phyloP scores from a whole-genome alignment of 1,139 yeast species.

The Saccharomyces pastorianus region DNA sequence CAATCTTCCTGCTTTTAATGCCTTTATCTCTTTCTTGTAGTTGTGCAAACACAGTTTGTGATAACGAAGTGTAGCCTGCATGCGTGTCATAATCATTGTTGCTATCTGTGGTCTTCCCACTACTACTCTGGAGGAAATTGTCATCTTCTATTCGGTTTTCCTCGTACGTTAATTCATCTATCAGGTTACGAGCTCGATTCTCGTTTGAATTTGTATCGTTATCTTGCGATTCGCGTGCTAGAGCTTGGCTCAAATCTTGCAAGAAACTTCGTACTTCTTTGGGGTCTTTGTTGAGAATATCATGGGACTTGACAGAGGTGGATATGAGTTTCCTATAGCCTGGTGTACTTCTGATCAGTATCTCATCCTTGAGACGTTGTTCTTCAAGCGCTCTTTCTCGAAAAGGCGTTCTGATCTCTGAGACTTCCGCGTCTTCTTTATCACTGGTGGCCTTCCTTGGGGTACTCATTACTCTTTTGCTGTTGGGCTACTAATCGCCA shows the following conservation, averaged over 20 bases:
- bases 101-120: not conserved
- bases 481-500: no score
- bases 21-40: constrained; percentile 5
- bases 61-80: constrained; percentile 4
- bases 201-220: constrained; percentile 5
- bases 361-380: constrained; percentile 15
- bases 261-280: constrained; percentile 15
- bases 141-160: not conserved
- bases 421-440: constrained; percentile 4
- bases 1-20: constrained; percentile 11
- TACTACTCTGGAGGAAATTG: not conserved
- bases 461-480: constrained; percentile 7
- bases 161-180: constrained; percentile 3
- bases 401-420: constrained; percentile 19
- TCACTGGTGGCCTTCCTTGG: constrained; percentile 6
- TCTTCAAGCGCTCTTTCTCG: constrained; percentile 20
- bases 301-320: constrained; percentile 7
- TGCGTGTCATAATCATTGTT: not conserved
- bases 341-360: constrained; percentile 18
- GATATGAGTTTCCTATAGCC: constrained; percentile 13
- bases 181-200: constrained; percentile 2
- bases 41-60: constrained; percentile 13
- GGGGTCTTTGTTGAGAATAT: constrained; percentile 12
- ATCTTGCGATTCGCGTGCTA: constrained; percentile 16
- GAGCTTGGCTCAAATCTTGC: constrained; percentile 21